phyloP scores from a whole-genome alignment of 345 rosid genomes.

The Gynandropsis gynandra region DNA sequence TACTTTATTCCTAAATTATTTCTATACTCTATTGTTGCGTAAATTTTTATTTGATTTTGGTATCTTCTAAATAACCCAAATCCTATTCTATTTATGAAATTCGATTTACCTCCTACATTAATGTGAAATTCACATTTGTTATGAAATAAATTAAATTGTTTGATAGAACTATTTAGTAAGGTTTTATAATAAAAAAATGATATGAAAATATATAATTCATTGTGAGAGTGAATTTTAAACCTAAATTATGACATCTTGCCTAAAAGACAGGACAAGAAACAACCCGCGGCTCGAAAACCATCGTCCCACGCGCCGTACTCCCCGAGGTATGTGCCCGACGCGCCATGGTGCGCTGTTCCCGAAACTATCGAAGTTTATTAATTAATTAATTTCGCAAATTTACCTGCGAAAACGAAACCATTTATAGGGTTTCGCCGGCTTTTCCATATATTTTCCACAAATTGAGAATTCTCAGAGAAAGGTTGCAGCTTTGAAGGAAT shows the following conservation, averaged over 20 bases:
- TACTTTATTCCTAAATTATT: too few relatives aligned
- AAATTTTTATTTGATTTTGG: too few relatives aligned
- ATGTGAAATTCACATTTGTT: too few relatives aligned
- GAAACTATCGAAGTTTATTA: background rate
- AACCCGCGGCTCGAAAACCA: constrained; percentile 20
- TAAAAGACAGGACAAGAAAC: constrained; percentile 22
- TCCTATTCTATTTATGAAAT: too few relatives aligned
- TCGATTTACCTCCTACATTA: too few relatives aligned
- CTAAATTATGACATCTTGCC: background rate
- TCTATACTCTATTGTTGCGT: too few relatives aligned
- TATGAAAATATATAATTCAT: too few relatives aligned
- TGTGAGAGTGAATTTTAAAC: background rate
- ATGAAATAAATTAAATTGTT: too few relatives aligned
- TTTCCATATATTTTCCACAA: background rate
- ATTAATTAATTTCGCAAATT: background rate
- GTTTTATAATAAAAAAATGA: too few relatives aligned
- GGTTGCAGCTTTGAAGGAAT: constrained; percentile 21
- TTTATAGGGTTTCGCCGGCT: constrained; percentile 18
- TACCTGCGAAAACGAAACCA: constrained; percentile 15
- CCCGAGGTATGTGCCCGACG: background rate
- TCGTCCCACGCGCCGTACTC: constrained; percentile 8
- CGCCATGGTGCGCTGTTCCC: constrained; percentile 17
- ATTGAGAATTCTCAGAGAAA: constrained; percentile 13
- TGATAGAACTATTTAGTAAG: too few relatives aligned
- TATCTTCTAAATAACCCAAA: too few relatives aligned